Evolutionary conservation across 768 basidiomycete genomes (phyloP).

Genomic region (Hypsizygus marmoreus): DNA sequence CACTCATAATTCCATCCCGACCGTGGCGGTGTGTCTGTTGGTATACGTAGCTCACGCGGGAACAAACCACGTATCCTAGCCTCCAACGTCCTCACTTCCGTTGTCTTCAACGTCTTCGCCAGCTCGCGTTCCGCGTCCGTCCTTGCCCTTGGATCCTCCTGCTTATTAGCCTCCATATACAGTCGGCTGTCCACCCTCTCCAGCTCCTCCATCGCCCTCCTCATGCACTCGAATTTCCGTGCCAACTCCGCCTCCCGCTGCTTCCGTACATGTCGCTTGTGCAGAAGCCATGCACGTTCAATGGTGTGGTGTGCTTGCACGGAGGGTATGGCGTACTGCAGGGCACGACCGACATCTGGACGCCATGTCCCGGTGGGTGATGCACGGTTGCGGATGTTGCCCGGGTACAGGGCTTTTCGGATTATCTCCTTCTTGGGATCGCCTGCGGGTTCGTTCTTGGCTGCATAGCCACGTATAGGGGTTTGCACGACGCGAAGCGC

Average conservation of each 20-base stretch:
- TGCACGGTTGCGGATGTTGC: constrained; percentile 67
- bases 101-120: constrained; percentile 60
- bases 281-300: constrained; percentile 85
- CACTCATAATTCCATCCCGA: constrained; percentile 89
- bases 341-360: constrained; percentile 71
- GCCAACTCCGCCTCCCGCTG: constrained; percentile 65
- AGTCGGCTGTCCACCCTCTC: constrained; percentile 56
- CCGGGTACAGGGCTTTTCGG: constrained; percentile 79
- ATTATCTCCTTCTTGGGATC: constrained; percentile 75
- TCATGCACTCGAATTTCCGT: constrained; percentile 83
- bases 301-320: constrained; percentile 91
- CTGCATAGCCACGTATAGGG: constrained; percentile 39
- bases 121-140: constrained; percentile 57
- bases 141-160: constrained; percentile 72
- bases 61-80: constrained; percentile 79
- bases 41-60: constrained; percentile 84
- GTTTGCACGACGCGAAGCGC: constrained; percentile 33
- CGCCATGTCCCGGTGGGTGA: constrained; percentile 86
- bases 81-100: constrained; percentile 73
- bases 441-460: constrained; percentile 38
- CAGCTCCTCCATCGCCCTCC: constrained; percentile 82
- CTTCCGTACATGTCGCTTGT: constrained; percentile 74
- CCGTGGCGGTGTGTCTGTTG: constrained; percentile 81
- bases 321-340: constrained; percentile 85
- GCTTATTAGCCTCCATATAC: constrained; percentile 72